Conservation (phyloP, 495 filamentous ascomycete species). For the Mytilinidion resinicola region DNA sequence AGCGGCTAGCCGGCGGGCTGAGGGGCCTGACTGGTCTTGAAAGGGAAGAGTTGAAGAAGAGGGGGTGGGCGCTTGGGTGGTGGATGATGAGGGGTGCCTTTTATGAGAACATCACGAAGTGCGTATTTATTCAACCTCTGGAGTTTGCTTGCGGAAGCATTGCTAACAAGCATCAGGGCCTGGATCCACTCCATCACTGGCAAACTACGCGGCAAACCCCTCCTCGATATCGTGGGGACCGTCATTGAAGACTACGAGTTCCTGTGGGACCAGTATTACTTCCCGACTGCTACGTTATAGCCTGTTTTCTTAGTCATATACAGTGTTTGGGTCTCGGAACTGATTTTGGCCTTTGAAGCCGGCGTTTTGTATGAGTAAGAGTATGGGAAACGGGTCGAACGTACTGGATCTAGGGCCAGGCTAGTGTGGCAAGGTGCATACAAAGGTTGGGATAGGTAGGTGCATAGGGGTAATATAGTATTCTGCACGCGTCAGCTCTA, state of each 20-base stretch:
- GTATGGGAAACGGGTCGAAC: too few relatives aligned
- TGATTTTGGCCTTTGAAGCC: neutral
- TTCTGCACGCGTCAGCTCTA: too few relatives aligned
- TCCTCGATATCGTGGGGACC: slow-evolving; percentile 72
- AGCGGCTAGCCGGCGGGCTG: slow-evolving; percentile 58
- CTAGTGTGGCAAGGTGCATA: too few relatives aligned
- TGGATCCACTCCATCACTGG: slow-evolving; percentile 55
- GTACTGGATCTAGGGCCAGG: too few relatives aligned
- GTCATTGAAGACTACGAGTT: slow-evolving; percentile 94
- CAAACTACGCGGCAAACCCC: slow-evolving; percentile 65
- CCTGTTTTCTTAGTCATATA: slow-evolving; percentile 6
- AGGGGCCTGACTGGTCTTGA: slow-evolving; percentile 74
- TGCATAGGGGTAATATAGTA: too few relatives aligned
- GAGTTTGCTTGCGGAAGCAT: neutral
- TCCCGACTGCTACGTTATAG: slow-evolving; percentile 65
- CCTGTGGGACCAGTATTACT: slow-evolving; percentile 97
- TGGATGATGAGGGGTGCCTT: slow-evolving; percentile 94
- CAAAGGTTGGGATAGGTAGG: too few relatives aligned
- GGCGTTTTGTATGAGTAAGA: too few relatives aligned
- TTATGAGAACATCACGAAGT: slow-evolving; percentile 90
- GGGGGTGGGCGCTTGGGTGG: slow-evolving; percentile 88
- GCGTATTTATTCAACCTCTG: slow-evolving; percentile 21
- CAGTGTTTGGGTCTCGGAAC: neutral
- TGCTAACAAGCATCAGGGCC: slow-evolving; percentile 43
- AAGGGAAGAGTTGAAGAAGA: slow-evolving; percentile 74